Conservation (phyloP, 2,329 filamentous ascomycete species). For the Botrytis hyacinthi region DNA sequence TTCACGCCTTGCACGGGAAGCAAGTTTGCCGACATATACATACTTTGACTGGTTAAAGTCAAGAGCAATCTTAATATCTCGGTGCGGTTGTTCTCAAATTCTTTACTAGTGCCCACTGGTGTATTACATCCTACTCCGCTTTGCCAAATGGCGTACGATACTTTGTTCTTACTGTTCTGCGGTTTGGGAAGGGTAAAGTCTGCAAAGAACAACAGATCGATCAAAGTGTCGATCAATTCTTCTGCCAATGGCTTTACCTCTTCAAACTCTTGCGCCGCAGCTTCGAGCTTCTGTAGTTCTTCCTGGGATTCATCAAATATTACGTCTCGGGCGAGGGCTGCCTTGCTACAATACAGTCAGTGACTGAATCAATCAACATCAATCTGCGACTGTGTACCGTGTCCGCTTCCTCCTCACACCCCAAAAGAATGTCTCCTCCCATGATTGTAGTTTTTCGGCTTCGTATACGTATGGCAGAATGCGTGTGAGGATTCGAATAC, state of each 20-base stretch:
- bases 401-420: conserved; percentile 68
- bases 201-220: conserved; percentile 88
- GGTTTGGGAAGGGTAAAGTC: conserved; percentile 81
- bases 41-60: conserved; percentile 82
- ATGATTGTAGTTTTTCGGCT: conserved; percentile 73
- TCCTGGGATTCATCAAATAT: conserved; percentile 75
- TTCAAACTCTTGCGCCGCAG: conserved; percentile 65
- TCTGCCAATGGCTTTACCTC: conserved; percentile 85
- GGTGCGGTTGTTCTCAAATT: conserved; percentile 88
- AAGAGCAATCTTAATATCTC: conserved; percentile 85
- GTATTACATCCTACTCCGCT: conserved; percentile 95
- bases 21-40: conserved; percentile 81
- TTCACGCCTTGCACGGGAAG: conserved; percentile 81
- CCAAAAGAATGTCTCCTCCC: conserved; percentile 97
- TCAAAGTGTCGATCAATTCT: conserved; percentile 84
- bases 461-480: conserved; percentile 92
- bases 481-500: conserved; percentile 84
- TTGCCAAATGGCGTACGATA: conserved; percentile 95
- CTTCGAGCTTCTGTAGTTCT: conserved; percentile 48
- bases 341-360: conserved; percentile 47
- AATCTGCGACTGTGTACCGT: conserved; percentile 29
- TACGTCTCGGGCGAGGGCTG: conserved; percentile 68
- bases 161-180: conserved; percentile 69
- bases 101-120: conserved; percentile 81
- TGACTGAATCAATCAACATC: conserved; percentile 10